Conservation (phyloP, 495 filamentous ascomycete genomes). For the Annulohypoxylon stygium region DNA sequence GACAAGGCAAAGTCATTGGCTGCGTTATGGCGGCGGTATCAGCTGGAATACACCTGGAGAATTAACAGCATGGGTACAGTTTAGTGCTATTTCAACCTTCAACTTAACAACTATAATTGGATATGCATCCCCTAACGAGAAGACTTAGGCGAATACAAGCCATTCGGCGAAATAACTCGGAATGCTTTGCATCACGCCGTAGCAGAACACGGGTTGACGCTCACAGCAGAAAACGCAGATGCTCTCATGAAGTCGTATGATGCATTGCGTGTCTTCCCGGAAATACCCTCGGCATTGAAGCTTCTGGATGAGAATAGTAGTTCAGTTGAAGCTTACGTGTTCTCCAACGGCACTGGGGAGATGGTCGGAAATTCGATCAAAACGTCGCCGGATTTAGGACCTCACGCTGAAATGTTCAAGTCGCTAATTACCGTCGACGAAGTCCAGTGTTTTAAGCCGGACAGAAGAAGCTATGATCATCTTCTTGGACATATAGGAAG, state of each 20-base stretch:
- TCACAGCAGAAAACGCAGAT: constrained; percentile 59
- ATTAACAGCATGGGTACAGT: constrained; percentile 81
- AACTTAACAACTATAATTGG: neutral
- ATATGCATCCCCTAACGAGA: constrained; percentile 24
- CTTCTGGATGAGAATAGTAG: constrained; percentile 53
- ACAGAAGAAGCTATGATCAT: constrained; percentile 71
- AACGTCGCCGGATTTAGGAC: constrained; percentile 67
- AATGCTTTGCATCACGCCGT: constrained; percentile 75
- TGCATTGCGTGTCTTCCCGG: constrained; percentile 75
- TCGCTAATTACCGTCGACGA: constrained; percentile 73
- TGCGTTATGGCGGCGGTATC: constrained; percentile 65
- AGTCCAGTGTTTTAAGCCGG: constrained; percentile 75
- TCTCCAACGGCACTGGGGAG: constrained; percentile 77
- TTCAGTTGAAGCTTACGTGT: constrained; percentile 70
- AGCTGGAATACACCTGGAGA: constrained; percentile 87
- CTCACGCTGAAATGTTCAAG: constrained; percentile 61
- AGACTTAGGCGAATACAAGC: constrained; percentile 68
- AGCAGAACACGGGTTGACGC: constrained; percentile 61
- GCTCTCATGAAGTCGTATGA: constrained; percentile 76
- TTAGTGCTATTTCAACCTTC: no score
- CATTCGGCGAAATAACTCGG: constrained; percentile 75
- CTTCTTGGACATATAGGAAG: constrained; percentile 68
- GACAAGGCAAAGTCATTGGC: constrained; percentile 70
- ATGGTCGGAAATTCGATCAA: constrained; percentile 75
- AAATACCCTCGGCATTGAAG: constrained; percentile 68